phyloP scores from a whole-genome alignment of 768 basidiomycete species.

The Infundibulicybe gibba region DNA sequence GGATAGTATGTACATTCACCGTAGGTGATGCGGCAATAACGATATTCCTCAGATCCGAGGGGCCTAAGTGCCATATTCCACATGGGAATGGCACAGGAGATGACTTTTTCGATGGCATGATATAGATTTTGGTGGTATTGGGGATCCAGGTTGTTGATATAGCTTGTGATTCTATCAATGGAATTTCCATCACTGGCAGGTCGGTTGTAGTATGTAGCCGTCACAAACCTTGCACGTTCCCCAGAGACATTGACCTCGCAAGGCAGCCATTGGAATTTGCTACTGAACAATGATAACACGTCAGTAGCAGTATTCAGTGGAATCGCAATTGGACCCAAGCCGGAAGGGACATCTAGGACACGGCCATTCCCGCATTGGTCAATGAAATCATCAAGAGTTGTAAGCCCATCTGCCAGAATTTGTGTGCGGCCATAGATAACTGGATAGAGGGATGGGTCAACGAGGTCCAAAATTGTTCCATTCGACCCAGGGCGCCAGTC shows the following conservation, averaged over 20 bases:
- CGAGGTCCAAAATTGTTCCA: constrained; percentile 33
- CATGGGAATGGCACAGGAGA: constrained; percentile 13
- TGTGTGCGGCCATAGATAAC: constrained; percentile 25
- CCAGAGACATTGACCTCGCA: neutral
- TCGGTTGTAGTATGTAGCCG: neutral
- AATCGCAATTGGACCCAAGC: neutral
- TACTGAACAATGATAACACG: constrained; percentile 7
- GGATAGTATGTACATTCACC: constrained; percentile 1
- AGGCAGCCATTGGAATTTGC: constrained; percentile 11
- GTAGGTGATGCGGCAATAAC: constrained; percentile 6
- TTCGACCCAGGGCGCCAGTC: constrained; percentile 42
- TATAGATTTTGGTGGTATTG: constrained; percentile 7
- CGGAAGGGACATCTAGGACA: neutral
- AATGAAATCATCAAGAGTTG: constrained; percentile 9
- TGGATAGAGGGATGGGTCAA: too few relatives aligned
- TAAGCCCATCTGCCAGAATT: constrained; percentile 2
- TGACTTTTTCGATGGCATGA: constrained; percentile 9
- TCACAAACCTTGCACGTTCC: constrained; percentile 3
- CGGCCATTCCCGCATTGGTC: neutral
- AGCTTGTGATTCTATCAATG: constrained; percentile 9
- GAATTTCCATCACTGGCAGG: neutral
- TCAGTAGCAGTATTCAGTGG: too few relatives aligned
- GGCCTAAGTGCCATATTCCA: constrained; percentile 17
- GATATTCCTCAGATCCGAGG: constrained; percentile 2
- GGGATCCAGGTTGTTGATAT: constrained; percentile 30